Conservation (phyloP, 2,329 filamentous ascomycete species). For the Mycosphaerelloides madeirae region DNA sequence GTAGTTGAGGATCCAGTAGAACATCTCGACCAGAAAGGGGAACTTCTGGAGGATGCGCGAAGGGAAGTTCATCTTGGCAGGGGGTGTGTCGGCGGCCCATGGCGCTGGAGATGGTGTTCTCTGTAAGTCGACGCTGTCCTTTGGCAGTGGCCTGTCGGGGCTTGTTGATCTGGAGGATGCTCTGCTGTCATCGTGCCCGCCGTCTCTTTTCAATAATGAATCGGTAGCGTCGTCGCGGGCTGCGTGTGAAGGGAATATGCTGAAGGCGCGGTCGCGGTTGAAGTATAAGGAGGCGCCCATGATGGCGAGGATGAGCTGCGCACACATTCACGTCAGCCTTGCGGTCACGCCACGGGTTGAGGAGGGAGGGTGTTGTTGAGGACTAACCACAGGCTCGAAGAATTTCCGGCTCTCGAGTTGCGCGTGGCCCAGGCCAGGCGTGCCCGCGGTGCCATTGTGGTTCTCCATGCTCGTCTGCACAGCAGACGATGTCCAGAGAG, state of each 20-base stretch:
- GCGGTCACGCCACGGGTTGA: too few relatives aligned
- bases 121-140: conserved; percentile 49
- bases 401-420: too few relatives aligned
- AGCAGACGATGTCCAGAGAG: too few relatives aligned
- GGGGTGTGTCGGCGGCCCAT: conserved; percentile 28
- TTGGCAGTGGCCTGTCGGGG: conserved; percentile 32
- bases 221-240: conserved; percentile 14
- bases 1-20: conserved; percentile 66
- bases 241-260: conserved; percentile 17
- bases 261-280: conserved; percentile 38
- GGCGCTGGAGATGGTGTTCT: conserved; percentile 45
- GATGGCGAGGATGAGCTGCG: conserved; percentile 40
- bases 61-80: conserved; percentile 44
- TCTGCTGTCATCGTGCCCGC: conserved; percentile 14
- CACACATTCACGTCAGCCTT: conserved; percentile 6
- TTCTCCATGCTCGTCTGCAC: too few relatives aligned
- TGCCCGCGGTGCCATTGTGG: too few relatives aligned
- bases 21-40: conserved; percentile 68
- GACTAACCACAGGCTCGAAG: too few relatives aligned
- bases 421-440: too few relatives aligned
- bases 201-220: conserved; percentile 18
- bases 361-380: too few relatives aligned
- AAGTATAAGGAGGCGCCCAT: conserved; percentile 40
- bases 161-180: conserved; percentile 26
- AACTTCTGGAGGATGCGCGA: conserved; percentile 62